These are phyloP conservation scores for Funneliformis caledonium DNA, from an alignment of 371 early-diverging fungal species.

Conservation along the genomic window DNA sequence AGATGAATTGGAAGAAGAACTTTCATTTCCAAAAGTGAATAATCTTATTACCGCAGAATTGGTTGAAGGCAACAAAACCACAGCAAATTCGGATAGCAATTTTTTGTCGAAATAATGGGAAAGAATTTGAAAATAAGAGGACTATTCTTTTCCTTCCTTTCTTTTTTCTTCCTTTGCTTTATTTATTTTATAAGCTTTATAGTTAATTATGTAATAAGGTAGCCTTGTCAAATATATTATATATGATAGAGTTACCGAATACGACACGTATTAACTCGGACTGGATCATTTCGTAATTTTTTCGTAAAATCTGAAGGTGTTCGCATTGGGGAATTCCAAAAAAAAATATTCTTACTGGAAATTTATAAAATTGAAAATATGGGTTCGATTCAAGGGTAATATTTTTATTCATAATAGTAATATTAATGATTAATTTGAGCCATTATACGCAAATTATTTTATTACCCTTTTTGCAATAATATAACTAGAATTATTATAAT, in stretches of 20 bases:
- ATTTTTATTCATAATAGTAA: too few species aligned
- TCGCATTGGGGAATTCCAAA: too few species aligned
- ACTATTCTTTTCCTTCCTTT: neutral
- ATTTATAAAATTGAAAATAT: too few species aligned
- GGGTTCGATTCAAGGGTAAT: too few species aligned
- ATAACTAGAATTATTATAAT: too few species aligned
- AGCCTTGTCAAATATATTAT: neutral
- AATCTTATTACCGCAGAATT: slow-evolving; percentile 84
- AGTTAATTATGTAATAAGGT: neutral
- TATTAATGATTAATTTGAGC: too few species aligned
- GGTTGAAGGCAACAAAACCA: slow-evolving; percentile 41
- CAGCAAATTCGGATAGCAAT: neutral
- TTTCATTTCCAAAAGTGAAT: slow-evolving; percentile 81
- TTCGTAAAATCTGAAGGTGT: too few species aligned
- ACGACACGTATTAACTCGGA: too few species aligned
- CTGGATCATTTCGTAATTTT: too few species aligned
- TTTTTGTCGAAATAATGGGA: neutral
- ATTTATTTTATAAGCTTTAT: too few species aligned
- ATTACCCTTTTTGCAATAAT: neutral
- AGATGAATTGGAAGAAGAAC: slow-evolving; percentile 80
- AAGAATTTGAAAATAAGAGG: neutral
- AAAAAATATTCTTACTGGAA: too few species aligned
- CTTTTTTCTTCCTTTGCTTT: neutral
- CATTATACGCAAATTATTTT: too few species aligned
- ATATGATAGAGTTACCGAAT: neutral